Evolutionary conservation across 1,284 basidiomycete species (phyloP).

Genomic region (Cryptococcus amylolentus): DNA sequence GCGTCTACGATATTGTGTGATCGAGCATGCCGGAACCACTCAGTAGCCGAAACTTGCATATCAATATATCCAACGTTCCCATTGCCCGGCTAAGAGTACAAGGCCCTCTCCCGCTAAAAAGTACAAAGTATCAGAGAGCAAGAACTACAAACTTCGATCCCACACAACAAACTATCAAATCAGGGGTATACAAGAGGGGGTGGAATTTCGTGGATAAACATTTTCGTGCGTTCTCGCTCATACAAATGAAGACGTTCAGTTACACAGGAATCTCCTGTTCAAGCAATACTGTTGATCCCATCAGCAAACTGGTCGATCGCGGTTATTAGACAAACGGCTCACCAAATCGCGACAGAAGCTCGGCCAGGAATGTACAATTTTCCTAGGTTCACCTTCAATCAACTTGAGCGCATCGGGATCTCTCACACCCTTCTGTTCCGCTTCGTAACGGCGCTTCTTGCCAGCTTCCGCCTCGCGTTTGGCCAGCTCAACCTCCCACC

Average conservation of each 20-base stretch:
- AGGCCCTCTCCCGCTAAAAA: neutral
- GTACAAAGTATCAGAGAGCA: neutral
- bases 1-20: too few species aligned
- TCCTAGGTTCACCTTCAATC: conserved; percentile 20
- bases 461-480: conserved; percentile 29
- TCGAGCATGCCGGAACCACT: too few species aligned
- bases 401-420: conserved; percentile 20
- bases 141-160: neutral
- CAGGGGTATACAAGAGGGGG: too few species aligned
- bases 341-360: conserved; percentile 49
- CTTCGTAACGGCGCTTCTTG: conserved; percentile 18
- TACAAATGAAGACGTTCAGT: conserved; percentile 2
- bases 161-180: neutral
- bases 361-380: conserved; percentile 46
- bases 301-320: neutral
- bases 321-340: conserved; percentile 18
- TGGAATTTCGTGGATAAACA: too few species aligned
- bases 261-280: conserved; percentile 20
- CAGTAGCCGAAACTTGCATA: too few species aligned
- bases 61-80: too few species aligned
- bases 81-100: too few species aligned
- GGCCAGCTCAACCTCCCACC: conserved; percentile 79
- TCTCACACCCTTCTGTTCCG: conserved; percentile 18
- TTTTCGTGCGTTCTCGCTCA: neutral
- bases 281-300: conserved; percentile 14